Evolutionary conservation across 2,329 filamentous ascomycete species (phyloP).

Genomic region (Fusarium dimerum): DNA sequence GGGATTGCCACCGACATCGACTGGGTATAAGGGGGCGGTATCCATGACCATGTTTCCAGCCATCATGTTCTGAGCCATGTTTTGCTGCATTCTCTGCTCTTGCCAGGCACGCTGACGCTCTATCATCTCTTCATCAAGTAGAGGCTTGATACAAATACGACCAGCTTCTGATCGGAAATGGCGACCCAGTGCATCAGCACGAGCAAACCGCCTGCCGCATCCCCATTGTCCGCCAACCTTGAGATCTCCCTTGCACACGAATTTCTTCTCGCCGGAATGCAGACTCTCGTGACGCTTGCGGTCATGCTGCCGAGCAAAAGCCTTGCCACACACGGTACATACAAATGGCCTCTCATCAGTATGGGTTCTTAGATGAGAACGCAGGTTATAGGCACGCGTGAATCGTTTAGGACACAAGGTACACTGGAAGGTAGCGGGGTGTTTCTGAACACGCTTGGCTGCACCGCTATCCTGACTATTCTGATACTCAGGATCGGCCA

Average conservation of each 20-base stretch:
- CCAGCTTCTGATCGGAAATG: slow-evolving; percentile 97
- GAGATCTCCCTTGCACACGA: slow-evolving; percentile 90
- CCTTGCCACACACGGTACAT: slow-evolving; percentile 94
- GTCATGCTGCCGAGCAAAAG: slow-evolving; percentile 96
- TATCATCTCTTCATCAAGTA: slow-evolving; percentile 89
- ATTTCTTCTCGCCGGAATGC: slow-evolving; percentile 97
- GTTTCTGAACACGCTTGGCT: slow-evolving; percentile 88
- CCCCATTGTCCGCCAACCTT: slow-evolving; percentile 86
- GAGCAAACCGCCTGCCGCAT: slow-evolving; percentile 88
- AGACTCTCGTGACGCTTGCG: slow-evolving; percentile 95
- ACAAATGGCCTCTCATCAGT: slow-evolving; percentile 97
- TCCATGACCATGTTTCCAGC: slow-evolving; percentile 59
- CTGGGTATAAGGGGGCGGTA: slow-evolving; percentile 57
- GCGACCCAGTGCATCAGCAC: slow-evolving; percentile 89
- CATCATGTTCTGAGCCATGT: slow-evolving; percentile 61
- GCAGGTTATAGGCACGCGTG: slow-evolving; percentile 92
- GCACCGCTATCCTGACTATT: slow-evolving; percentile 61
- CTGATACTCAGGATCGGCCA: slow-evolving; percentile 86
- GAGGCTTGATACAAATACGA: slow-evolving; percentile 93
- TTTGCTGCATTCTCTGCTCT: slow-evolving; percentile 69
- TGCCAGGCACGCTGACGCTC: slow-evolving; percentile 76
- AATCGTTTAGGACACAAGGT: slow-evolving; percentile 92
- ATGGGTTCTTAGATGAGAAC: slow-evolving; percentile 92
- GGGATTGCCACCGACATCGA: slow-evolving; percentile 60
- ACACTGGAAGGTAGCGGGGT: slow-evolving; percentile 96